These are phyloP conservation scores for Ensete glaucum DNA, from an alignment of 176 grass and related monocot species.

Conservation along the genomic window DNA sequence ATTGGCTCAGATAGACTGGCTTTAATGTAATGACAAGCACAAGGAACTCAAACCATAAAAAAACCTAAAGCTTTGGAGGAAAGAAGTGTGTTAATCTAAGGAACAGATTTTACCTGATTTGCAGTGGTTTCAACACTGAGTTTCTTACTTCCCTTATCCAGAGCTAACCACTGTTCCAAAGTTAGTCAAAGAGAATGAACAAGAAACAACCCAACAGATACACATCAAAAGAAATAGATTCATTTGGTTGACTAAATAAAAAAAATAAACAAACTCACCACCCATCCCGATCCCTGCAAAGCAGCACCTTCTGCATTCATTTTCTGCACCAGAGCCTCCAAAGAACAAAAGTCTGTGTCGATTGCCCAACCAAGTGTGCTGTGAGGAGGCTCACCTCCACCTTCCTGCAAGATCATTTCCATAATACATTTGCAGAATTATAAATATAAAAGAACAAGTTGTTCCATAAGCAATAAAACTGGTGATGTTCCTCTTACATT, in stretches of 20 bases:
- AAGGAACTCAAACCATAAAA: not conserved
- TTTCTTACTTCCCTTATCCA: conserved; percentile 86
- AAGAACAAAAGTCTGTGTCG: conserved; percentile 82
- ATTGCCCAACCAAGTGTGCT: conserved; percentile 82
- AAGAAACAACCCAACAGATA: not conserved
- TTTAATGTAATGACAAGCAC: not conserved
- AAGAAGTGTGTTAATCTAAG: not conserved
- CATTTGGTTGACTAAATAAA: not conserved
- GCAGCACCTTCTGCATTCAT: conserved; percentile 89
- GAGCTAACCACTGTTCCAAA: conserved; percentile 67
- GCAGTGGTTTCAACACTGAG: conserved; percentile 90
- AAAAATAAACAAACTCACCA: conserved; percentile 46
- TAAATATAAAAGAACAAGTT: not conserved
- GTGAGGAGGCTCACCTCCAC: conserved; percentile 81
- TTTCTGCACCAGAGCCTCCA: conserved; percentile 79
- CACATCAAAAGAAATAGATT: not conserved
- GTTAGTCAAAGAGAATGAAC: conserved; percentile 1
- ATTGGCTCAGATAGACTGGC: not conserved
- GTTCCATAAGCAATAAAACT: not conserved
- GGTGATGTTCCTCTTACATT: conserved; percentile 33
- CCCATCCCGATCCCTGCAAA: conserved; percentile 99
- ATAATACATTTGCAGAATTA: not conserved
- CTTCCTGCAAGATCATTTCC: conserved; percentile 50
- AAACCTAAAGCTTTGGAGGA: not conserved
- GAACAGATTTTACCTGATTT: conserved; percentile 67